These are phyloP conservation scores for Colletotrichum sp. DNA, from an alignment of 2,329 filamentous ascomycete species.

Conservation along the genomic window DNA sequence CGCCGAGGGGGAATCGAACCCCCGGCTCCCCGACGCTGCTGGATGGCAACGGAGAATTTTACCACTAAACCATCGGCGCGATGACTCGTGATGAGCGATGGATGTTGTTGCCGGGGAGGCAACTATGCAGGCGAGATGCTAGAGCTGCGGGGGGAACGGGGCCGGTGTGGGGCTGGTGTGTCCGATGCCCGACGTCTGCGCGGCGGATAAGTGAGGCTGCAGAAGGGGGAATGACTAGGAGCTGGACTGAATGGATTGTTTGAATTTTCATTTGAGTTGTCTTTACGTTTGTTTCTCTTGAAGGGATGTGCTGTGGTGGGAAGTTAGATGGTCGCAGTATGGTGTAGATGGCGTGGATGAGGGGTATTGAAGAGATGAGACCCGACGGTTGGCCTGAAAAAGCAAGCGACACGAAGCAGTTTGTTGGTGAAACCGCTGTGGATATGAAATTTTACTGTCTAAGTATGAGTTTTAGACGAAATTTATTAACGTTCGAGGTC, in stretches of 20 bases:
- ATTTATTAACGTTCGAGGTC: not conserved
- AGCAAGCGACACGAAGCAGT: not conserved
- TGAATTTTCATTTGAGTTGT: accelerated
- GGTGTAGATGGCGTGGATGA: not conserved
- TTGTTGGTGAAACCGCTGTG: accelerated
- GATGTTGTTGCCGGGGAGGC: accelerated
- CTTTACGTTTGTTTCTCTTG: not conserved
- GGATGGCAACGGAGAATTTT: conserved; percentile 21
- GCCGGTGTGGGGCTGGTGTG: not conserved
- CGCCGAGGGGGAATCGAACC: conserved; percentile 21
- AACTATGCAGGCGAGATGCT: not conserved
- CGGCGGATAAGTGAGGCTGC: not conserved
- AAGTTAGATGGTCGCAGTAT: not conserved
- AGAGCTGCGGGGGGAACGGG: not conserved
- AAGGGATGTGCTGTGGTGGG: not conserved
- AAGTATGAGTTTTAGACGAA: accelerated
- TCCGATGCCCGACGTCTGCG: not conserved
- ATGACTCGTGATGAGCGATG: not conserved
- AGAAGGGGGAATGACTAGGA: not conserved
- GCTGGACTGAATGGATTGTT: not conserved
- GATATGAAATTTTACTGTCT: not conserved
- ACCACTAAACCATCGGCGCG: conserved; percentile 21
- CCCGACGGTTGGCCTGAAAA: not conserved
- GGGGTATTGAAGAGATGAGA: not conserved
- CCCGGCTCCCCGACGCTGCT: conserved; percentile 19